Evolutionary conservation across 345 rosid species (phyloP).

Genomic region (Pugionium cornutum): DNA sequence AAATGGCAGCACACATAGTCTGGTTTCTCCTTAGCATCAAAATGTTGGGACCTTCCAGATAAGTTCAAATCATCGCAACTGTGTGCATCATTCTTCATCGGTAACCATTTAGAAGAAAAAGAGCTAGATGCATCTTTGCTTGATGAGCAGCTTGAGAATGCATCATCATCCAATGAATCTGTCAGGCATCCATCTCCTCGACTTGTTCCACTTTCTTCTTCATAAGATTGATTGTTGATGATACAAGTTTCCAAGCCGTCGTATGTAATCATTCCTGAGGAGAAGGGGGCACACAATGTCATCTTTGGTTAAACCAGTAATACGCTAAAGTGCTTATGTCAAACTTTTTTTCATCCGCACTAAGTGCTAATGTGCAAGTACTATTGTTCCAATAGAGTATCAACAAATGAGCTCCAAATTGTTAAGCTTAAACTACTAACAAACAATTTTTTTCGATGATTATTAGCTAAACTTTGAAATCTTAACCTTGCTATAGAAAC

Average conservation of each 20-base stretch:
- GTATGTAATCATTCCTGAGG: slow-evolving; percentile 76
- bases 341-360: too few relatives aligned
- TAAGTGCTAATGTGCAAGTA: too few relatives aligned
- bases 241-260: slow-evolving; percentile 88
- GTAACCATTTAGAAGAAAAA: slow-evolving; percentile 78
- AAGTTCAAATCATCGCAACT: slow-evolving; percentile 59
- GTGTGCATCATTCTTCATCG: slow-evolving; percentile 53
- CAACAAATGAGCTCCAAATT: too few relatives aligned
- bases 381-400: too few relatives aligned
- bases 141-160: slow-evolving; percentile 84
- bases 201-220: slow-evolving; percentile 78
- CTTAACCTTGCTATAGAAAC: too few relatives aligned
- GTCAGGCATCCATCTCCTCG: slow-evolving; percentile 74
- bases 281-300: neutral
- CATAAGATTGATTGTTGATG: slow-evolving; percentile 75
- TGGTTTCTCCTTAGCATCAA: slow-evolving; percentile 59
- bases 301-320: neutral
- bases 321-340: too few relatives aligned
- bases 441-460: too few relatives aligned
- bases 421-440: too few relatives aligned
- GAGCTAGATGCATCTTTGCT: slow-evolving; percentile 90
- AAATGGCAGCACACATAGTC: slow-evolving; percentile 44
- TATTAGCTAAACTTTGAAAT: too few relatives aligned
- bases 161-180: slow-evolving; percentile 78
- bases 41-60: slow-evolving; percentile 57